These are phyloP conservation scores for Chaetomiaceae sp. DNA, from an alignment of 2,329 filamentous ascomycete species.

Conservation along the genomic window DNA sequence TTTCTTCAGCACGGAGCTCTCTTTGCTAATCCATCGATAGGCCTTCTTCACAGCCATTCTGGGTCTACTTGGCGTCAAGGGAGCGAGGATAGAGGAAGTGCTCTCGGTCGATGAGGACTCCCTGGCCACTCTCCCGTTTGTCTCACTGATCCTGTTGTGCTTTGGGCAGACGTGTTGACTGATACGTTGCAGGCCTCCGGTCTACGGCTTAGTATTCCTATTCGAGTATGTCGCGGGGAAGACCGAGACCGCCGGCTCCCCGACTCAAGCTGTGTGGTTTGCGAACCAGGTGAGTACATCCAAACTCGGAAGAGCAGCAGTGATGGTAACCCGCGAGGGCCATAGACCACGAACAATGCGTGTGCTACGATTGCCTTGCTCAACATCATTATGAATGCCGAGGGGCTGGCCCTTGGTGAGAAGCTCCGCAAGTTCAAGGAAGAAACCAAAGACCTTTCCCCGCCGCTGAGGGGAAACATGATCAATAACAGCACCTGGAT, in stretches of 20 bases:
- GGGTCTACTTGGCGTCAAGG: slow-evolving; percentile 68
- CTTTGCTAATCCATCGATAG: slow-evolving; percentile 37
- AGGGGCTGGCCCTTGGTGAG: slow-evolving; percentile 62
- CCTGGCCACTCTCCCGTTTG: slow-evolving; percentile 60
- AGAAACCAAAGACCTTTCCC: slow-evolving; percentile 62
- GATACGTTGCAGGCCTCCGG: slow-evolving; percentile 52
- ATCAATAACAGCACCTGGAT: slow-evolving; percentile 73
- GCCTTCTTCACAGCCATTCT: slow-evolving; percentile 84
- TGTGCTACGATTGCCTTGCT: slow-evolving; percentile 91
- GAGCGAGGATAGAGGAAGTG: slow-evolving; percentile 72
- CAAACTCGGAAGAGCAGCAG: neutral
- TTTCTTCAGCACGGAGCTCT: neutral
- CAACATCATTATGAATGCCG: slow-evolving; percentile 87
- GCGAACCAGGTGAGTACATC: slow-evolving; percentile 68
- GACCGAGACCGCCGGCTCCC: slow-evolving; percentile 48
- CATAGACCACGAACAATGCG: slow-evolving; percentile 73
- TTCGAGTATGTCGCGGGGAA: slow-evolving; percentile 64
- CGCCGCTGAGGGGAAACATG: slow-evolving; percentile 69
- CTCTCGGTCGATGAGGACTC: slow-evolving; percentile 65
- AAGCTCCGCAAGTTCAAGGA: slow-evolving; percentile 68
- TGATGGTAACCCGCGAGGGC: neutral
- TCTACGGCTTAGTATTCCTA: slow-evolving; percentile 85
- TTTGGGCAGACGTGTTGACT: neutral
- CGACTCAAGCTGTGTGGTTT: slow-evolving; percentile 73
- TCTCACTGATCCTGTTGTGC: neutral